These are phyloP conservation scores for Ampelocalamus luodianensis DNA, from an alignment of 176 grass and related monocot species.

Conservation along the genomic window DNA sequence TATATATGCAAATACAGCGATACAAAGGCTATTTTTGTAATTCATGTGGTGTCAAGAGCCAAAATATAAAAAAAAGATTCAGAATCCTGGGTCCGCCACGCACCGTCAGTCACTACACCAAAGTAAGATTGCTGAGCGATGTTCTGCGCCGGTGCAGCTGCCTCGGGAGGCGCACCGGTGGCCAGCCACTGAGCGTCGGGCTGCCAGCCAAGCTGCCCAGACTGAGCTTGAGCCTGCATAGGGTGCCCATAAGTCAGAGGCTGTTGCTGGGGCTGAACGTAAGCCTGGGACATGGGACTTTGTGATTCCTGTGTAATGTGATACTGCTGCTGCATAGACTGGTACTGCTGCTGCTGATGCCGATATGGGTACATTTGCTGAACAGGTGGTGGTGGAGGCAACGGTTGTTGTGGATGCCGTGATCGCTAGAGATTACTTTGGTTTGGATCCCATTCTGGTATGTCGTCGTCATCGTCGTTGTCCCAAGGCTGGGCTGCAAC, in stretches of 20 bases:
- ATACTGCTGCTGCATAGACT: conserved; percentile 34
- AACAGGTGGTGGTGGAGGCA: conserved; percentile 9
- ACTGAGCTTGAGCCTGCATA: conserved; percentile 6
- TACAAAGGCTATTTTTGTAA: too few species aligned
- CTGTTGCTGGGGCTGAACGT: not conserved
- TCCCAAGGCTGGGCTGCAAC: conserved; percentile 47
- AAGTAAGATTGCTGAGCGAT: not conserved
- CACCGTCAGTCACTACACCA: not conserved
- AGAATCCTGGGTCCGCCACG: too few species aligned
- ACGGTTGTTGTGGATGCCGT: not conserved
- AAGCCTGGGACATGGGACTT: not conserved
- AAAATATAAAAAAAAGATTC: too few species aligned
- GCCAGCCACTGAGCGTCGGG: conserved; percentile 4
- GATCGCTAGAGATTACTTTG: conserved; percentile 36
- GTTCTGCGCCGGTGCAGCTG: not conserved
- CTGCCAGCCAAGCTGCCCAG: conserved; percentile 34
- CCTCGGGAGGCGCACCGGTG: not conserved
- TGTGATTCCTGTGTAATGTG: not conserved
- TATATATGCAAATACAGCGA: too few species aligned
- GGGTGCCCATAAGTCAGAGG: not conserved
- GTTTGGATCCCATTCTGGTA: conserved; percentile 59
- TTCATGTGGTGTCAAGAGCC: too few species aligned
- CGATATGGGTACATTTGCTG: not conserved
- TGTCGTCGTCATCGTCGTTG: conserved; percentile 30
- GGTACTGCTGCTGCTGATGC: not conserved